Evolutionary conservation across 805 yeast genomes (phyloP).

Genomic region (Candida yuanshanica): DNA sequence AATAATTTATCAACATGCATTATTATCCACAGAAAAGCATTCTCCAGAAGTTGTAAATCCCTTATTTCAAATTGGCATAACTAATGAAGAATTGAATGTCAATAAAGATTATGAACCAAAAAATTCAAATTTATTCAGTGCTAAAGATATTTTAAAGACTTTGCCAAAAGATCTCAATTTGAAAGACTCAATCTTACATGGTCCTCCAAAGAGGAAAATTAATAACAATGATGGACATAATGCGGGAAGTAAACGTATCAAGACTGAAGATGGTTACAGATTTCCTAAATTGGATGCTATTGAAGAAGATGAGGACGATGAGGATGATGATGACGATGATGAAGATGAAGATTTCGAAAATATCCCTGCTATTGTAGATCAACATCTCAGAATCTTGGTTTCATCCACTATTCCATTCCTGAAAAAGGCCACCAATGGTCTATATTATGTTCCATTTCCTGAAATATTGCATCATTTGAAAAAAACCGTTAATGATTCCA

Average conservation of each 20-base stretch:
- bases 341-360: constrained; percentile 24
- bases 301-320: constrained; percentile 22
- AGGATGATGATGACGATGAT: constrained; percentile 25
- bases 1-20: constrained; percentile 52
- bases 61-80: constrained; percentile 41
- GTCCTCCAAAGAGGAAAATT: constrained; percentile 29
- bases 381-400: constrained; percentile 67
- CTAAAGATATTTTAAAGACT: constrained; percentile 35
- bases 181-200: constrained; percentile 38
- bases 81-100: constrained; percentile 39
- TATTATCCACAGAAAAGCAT: constrained; percentile 52
- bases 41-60: constrained; percentile 39
- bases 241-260: constrained; percentile 31
- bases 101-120: constrained; percentile 26
- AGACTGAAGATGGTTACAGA: constrained; percentile 34
- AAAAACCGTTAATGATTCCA: constrained; percentile 46
- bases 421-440: constrained; percentile 47
- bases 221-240: constrained; percentile 21
- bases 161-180: constrained; percentile 40
- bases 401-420: constrained; percentile 55
- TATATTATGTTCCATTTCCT: constrained; percentile 58
- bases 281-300: constrained; percentile 13
- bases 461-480: constrained; percentile 42
- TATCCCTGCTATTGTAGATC: constrained; percentile 37
- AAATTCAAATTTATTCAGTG: constrained; percentile 30